phyloP scores from a whole-genome alignment of 176 grass and related monocot species.

The Zizania latifolia region DNA sequence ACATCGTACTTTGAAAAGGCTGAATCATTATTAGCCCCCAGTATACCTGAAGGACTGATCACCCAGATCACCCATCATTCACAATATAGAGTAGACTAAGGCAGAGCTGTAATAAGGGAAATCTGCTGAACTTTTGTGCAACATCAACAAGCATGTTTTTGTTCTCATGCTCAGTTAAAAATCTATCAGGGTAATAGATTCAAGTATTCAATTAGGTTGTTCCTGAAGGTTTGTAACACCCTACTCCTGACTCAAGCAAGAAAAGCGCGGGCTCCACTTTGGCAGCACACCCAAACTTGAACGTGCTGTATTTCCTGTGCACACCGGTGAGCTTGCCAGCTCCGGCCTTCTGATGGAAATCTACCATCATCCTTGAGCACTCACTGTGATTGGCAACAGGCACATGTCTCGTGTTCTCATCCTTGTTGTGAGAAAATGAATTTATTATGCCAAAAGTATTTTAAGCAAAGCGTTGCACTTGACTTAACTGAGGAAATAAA shows the following conservation, averaged over 20 bases:
- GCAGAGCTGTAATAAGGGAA: not conserved
- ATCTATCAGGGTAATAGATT: slow-evolving; percentile 31
- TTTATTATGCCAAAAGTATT: not conserved
- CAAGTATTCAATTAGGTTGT: slow-evolving; percentile 8
- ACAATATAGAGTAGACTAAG: no score
- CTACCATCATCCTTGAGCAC: slow-evolving; percentile 76
- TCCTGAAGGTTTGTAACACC: not conserved
- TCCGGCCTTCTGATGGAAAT: slow-evolving; percentile 72
- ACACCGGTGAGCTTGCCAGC: slow-evolving; percentile 57
- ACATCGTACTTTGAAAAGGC: not conserved
- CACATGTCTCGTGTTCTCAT: not conserved
- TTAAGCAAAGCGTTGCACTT: not conserved
- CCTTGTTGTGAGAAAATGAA: not conserved
- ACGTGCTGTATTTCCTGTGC: slow-evolving; percentile 69
- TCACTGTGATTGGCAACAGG: no score
- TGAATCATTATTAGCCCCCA: slow-evolving; percentile 13
- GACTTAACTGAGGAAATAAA: not conserved
- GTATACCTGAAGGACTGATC: not conserved
- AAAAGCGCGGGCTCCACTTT: slow-evolving; percentile 58
- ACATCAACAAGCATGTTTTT: slow-evolving; percentile 34
- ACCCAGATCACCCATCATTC: not conserved
- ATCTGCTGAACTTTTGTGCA: slow-evolving; percentile 42
- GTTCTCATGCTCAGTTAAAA: slow-evolving; percentile 20
- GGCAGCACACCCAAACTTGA: slow-evolving; percentile 59
- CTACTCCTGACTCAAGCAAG: slow-evolving; percentile 38